phyloP scores from a whole-genome alignment of 352 stramenopile species.

The Saprolegnia parasitica region DNA sequence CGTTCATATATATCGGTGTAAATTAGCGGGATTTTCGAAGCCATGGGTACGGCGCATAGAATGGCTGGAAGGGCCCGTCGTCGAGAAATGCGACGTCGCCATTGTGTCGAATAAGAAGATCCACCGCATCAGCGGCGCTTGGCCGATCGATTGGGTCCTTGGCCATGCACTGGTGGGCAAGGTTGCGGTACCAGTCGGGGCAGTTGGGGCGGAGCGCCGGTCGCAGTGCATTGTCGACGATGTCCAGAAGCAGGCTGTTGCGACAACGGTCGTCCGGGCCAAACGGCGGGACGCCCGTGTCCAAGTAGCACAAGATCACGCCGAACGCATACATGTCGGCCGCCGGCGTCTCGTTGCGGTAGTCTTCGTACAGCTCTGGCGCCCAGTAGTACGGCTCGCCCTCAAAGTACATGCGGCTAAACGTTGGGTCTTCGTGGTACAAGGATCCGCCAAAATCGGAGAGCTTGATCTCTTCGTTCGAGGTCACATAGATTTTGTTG shows the following conservation, averaged over 20 bases:
- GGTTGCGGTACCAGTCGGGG: not conserved
- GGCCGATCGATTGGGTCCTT: not conserved
- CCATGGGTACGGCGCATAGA: not conserved
- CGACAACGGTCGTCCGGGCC: not conserved
- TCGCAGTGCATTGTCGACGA: not conserved
- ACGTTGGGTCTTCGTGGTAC: not conserved
- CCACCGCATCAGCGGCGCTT: not conserved
- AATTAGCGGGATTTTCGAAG: not conserved
- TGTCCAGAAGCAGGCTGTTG: not conserved
- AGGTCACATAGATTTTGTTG: not conserved
- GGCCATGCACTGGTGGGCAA: not conserved
- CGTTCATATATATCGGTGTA: no score
- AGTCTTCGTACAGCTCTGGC: not conserved
- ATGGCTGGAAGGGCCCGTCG: not conserved
- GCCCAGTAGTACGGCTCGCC: conserved; percentile 1
- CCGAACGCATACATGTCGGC: conserved; percentile 11
- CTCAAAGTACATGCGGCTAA: not conserved
- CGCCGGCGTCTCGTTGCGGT: not conserved
- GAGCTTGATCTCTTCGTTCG: not conserved
- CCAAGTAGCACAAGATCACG: not conserved
- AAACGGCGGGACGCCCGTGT: not conserved
- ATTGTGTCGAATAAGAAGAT: not conserved
- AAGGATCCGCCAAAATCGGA: not conserved
- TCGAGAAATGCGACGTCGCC: not conserved
- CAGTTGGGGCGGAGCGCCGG: not conserved